Evolutionary conservation across 2,329 filamentous ascomycete species (phyloP), one percentile per base, ranked within the genome.

Genomic region (Lecanicillium sp.): DNA sequence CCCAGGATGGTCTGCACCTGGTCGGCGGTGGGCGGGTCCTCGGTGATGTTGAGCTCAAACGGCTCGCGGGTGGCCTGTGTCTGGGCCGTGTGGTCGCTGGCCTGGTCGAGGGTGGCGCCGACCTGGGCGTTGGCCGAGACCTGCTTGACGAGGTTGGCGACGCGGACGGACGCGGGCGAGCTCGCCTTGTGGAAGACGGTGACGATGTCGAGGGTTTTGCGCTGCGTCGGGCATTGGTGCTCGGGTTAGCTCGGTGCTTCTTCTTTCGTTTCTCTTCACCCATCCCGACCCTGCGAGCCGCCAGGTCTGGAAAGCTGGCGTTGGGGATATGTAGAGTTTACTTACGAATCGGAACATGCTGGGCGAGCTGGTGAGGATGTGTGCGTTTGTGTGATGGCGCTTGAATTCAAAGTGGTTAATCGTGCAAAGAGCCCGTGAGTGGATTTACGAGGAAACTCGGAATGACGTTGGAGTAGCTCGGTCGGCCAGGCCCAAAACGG

Each of bases 181-280:
- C 72, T 74, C 42, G 90, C 77, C 62, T 86, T 85, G 75, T 96
- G 89, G 73, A 97, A 98, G 70, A 98, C 81, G 45, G 90, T 97
- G 59, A 97, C 79, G 49, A 94, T 86, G 69, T 97, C 89, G 62
- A 86, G 75, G 49, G 83, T 75, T 72, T 87, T 89, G 65, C 72
- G 77, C 84, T 88, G n/a, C n/a, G 54, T 19, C 27, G 19, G 17
- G 25, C 22, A 33, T 17, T 20, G 28, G n/a, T 20, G 15, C 29
- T 17, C 8, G 29, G 31, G 29, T 42, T 29, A 38, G 37, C 27
- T n/a, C 9, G 17, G 15, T 41, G 13, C 4, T 31, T 13, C 18
- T 6, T n/a, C n/a, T n/a, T n/a, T n/a, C n/a, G n/a, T n/a, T n/a
- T n/a, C n/a, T n/a, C n/a, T n/a, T n/a, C n/a, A n/a, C n/a, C n/a